Conservation (phyloP, 192 early-diverging fungal genomes). For the Coemansia sp. region DNA sequence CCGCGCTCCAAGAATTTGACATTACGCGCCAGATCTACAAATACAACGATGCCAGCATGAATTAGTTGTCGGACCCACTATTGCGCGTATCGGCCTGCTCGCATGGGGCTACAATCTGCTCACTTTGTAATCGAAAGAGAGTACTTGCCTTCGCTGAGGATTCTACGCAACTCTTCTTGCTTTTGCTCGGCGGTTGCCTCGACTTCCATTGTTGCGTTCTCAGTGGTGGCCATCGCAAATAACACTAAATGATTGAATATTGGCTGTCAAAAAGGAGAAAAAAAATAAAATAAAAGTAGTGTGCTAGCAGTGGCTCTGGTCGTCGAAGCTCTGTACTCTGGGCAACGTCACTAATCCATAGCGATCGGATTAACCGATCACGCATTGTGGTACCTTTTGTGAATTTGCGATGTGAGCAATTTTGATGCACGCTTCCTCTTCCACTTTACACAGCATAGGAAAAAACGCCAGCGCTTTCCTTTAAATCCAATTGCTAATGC, state of each 20-base stretch:
- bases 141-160: slow-evolving; percentile 49
- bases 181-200: slow-evolving; percentile 43
- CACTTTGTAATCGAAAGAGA: not conserved
- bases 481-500: not conserved
- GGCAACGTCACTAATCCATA: slow-evolving; percentile 35
- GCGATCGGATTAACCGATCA: slow-evolving; percentile 17
- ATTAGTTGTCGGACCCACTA: not conserved
- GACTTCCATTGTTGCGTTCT: slow-evolving; percentile 41
- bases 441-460: not conserved
- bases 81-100: not conserved
- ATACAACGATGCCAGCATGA: not conserved
- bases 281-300: not conserved
- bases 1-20: slow-evolving; percentile 79
- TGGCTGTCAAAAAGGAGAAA: not conserved
- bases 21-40: slow-evolving; percentile 84
- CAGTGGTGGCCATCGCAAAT: slow-evolving; percentile 28
- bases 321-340: not conserved
- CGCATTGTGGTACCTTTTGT: not conserved
- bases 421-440: not conserved
- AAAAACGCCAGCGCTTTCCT: not conserved
- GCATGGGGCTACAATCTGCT: not conserved
- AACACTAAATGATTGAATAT: not conserved
- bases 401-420: not conserved
- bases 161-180: slow-evolving; percentile 41
- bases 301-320: not conserved